Conservation (phyloP, 345 rosid species). For the Lepidium africanum region DNA sequence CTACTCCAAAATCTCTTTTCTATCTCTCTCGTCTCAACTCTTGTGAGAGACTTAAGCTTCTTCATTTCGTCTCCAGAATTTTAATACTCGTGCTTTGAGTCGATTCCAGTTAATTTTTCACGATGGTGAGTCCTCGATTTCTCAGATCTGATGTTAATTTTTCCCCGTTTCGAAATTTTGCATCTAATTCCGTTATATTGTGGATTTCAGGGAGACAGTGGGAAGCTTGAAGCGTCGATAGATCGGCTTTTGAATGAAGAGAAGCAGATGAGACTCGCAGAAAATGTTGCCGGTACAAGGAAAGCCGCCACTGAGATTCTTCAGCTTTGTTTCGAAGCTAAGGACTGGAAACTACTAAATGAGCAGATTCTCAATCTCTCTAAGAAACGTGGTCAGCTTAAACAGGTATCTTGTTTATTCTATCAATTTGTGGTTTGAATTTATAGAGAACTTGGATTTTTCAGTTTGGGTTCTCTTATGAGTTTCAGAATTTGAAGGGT, state of each 20-base stretch:
- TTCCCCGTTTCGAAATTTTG: neutral
- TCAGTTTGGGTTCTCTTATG: neutral
- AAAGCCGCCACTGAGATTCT: slow-evolving; percentile 80
- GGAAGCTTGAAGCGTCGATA: slow-evolving; percentile 54
- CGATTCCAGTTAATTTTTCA: neutral
- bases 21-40: neutral
- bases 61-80: neutral
- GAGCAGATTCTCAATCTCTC: slow-evolving; percentile 74
- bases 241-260: slow-evolving; percentile 79
- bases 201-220: slow-evolving; percentile 46
- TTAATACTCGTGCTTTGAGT: neutral
- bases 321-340: slow-evolving; percentile 80
- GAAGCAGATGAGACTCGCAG: slow-evolving; percentile 89
- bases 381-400: slow-evolving; percentile 93
- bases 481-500: neutral
- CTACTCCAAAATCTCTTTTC: slow-evolving; percentile 10
- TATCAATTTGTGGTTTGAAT: neutral
- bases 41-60: neutral
- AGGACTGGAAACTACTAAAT: slow-evolving; percentile 70
- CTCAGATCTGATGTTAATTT: slow-evolving; percentile 17
- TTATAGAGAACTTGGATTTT: neutral
- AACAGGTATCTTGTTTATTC: slow-evolving; percentile 51
- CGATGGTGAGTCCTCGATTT: slow-evolving; percentile 24
- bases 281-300: slow-evolving; percentile 77
- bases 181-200: slow-evolving; percentile 14